Percentiles rank a stretch among this genome's conserved stretches.
Evolutionary conservation across 768 basidiomycete species (phyloP).

Genomic region (Mrakia gelida): DNA sequence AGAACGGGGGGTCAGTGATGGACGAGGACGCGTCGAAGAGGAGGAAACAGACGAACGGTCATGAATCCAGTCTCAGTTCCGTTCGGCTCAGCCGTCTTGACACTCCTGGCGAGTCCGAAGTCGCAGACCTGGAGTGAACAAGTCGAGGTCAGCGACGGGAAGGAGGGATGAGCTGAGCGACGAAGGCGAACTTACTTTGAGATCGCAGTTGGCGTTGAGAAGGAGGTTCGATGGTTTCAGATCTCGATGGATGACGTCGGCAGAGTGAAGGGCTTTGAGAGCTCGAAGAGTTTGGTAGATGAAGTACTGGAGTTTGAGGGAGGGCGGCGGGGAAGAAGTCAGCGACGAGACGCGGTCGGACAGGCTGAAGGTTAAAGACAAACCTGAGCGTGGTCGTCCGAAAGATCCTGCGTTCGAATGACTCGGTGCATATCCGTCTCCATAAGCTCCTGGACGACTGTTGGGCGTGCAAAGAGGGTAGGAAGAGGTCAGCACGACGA

Average conservation of each 20-base stretch:
- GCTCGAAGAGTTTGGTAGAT: constrained; percentile 93
- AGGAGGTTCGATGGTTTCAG: constrained; percentile 94
- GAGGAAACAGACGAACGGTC: constrained; percentile 31
- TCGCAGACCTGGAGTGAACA: constrained; percentile 27
- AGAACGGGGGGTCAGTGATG: neutral
- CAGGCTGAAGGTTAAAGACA: neutral
- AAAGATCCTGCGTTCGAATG: constrained; percentile 86
- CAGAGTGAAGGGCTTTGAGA: constrained; percentile 88
- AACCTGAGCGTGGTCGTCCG: constrained; percentile 67
- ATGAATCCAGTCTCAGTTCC: constrained; percentile 45
- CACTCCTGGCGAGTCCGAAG: constrained; percentile 31
- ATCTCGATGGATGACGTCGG: constrained; percentile 84
- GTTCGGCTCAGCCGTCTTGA: constrained; percentile 35
- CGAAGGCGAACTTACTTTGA: constrained; percentile 60
- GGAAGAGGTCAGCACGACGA: neutral
- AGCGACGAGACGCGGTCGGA: neutral
- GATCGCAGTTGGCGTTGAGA: constrained; percentile 91
- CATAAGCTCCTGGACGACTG: constrained; percentile 54
- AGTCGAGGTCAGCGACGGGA: neutral
- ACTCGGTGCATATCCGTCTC: constrained; percentile 96
- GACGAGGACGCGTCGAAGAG: neutral
- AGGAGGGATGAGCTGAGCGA: neutral
- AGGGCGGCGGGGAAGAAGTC: too few species aligned
- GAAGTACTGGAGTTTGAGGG: constrained; percentile 72
- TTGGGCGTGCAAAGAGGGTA: neutral